Percentiles rank a stretch among this genome's conserved stretches.
These are phyloP conservation scores for Nakaseomyces delphensis DNA, from an alignment of 1,139 yeast species.

Conservation along the genomic window DNA sequence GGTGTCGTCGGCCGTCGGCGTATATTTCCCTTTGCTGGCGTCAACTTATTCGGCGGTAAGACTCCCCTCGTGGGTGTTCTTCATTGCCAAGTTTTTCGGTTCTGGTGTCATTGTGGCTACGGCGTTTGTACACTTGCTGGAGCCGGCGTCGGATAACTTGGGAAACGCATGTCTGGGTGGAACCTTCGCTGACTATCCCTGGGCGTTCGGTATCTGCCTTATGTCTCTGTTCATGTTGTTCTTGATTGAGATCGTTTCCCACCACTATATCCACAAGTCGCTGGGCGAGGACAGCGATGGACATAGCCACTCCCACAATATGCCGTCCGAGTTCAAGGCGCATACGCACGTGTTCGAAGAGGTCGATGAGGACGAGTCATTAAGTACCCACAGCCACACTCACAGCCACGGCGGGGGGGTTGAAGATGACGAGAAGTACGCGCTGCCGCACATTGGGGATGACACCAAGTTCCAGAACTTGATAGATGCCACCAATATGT, in stretches of 20 bases:
- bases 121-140: conserved; percentile 73
- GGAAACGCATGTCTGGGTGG: conserved; percentile 49
- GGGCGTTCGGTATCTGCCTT: conserved; percentile 56
- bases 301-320: conserved; percentile 2
- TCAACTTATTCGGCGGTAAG: conserved; percentile 46
- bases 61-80: conserved; percentile 50
- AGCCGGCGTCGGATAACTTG: conserved; percentile 61
- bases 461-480: conserved; percentile 2
- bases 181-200: conserved; percentile 48
- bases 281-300: conserved; percentile 5
- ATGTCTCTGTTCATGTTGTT: conserved; percentile 45
- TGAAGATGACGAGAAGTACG: conserved; percentile 1
- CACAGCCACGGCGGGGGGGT: neutral
- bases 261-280: conserved; percentile 31
- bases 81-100: conserved; percentile 75
- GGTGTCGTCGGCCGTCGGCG: conserved; percentile 48
- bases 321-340: neutral
- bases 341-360: neutral
- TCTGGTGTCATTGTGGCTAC: conserved; percentile 90
- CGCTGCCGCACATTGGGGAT: conserved; percentile 4
- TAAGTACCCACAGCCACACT: neutral
- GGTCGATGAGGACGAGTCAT: conserved; percentile 1
- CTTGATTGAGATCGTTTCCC: conserved; percentile 49
- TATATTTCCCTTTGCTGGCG: conserved; percentile 52
- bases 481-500: neutral